phyloP scores from a whole-genome alignment of 441 rosid species.

The Sinapis alba region DNA sequence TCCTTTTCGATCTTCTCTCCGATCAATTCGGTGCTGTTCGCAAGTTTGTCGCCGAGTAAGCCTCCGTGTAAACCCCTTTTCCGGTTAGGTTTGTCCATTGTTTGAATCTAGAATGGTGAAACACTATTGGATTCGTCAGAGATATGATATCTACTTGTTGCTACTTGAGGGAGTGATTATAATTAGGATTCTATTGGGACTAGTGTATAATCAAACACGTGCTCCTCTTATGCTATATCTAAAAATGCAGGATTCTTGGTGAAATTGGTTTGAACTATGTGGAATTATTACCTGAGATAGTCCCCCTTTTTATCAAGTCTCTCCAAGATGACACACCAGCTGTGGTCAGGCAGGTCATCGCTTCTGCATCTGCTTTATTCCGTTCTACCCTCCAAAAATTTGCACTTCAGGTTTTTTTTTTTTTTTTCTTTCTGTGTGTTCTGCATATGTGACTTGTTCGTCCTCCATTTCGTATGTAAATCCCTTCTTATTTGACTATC shows the following conservation, averaged over 20 bases:
- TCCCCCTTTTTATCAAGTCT: conserved; percentile 67
- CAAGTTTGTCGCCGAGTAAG: conserved; percentile 77
- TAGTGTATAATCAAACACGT: background rate
- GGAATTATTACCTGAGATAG: conserved; percentile 79
- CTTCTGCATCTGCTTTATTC: conserved; percentile 71
- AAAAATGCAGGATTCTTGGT: conserved; percentile 71
- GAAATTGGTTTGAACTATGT: conserved; percentile 77
- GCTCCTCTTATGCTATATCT: conserved; percentile 12
- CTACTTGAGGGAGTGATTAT: conserved; percentile 18
- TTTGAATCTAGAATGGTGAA: background rate
- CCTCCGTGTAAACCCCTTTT: conserved; percentile 12
- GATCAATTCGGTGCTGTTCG: conserved; percentile 83
- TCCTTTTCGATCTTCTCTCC: conserved; percentile 69
- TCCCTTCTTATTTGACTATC: background rate
- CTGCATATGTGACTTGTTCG: background rate
- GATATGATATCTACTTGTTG: background rate
- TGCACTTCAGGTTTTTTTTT: conserved; percentile 65
- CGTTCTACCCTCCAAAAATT: conserved; percentile 62
- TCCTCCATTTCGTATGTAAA: background rate
- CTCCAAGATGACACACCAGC: conserved; percentile 85
- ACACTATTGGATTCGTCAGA: conserved; percentile 2
- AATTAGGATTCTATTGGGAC: background rate
- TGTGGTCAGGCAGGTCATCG: conserved; percentile 85
- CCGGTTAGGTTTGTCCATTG: background rate
- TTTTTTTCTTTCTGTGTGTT: background rate